Conservation (phyloP, 139 green algal genomes). For the Micractinium sp. region DNA sequence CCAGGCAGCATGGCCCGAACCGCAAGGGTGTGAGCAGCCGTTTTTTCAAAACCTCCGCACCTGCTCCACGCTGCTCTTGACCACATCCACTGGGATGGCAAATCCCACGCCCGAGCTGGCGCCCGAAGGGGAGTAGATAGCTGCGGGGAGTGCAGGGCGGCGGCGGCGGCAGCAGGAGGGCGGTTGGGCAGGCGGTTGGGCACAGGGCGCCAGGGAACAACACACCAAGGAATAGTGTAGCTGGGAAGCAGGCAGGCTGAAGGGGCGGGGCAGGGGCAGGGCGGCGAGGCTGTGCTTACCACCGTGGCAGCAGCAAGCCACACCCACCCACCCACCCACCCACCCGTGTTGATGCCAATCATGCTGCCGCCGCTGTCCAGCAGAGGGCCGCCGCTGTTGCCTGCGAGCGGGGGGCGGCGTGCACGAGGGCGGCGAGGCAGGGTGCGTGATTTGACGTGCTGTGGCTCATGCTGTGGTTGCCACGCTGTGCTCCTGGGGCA, state of each 20-base stretch:
- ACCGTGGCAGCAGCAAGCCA: background rate
- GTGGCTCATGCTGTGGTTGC: too few relatives aligned
- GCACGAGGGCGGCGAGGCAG: background rate
- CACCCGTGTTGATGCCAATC: slow-evolving; percentile 83
- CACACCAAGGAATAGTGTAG: too few relatives aligned
- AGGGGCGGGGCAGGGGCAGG: background rate
- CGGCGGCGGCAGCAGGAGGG: background rate
- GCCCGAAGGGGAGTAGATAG: slow-evolving; percentile 43
- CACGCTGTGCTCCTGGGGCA: too few relatives aligned
- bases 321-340: slow-evolving; percentile 49
- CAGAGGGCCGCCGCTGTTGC: slow-evolving; percentile 64
- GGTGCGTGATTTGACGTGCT: too few relatives aligned
- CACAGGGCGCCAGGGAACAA: background rate
- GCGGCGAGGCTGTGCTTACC: background rate
- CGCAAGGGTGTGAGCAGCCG: too few relatives aligned
- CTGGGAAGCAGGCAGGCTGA: background rate
- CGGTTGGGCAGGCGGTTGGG: background rate
- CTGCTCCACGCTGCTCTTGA: slow-evolving; percentile 69
- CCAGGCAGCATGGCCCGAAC: background rate
- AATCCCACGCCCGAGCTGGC: slow-evolving; percentile 85
- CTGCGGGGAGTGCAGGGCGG: background rate
- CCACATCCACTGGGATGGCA: slow-evolving; percentile 80
- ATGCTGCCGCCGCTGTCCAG: slow-evolving; percentile 67
- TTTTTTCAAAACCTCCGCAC: background rate
- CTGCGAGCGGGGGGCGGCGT: background rate